phyloP scores from a whole-genome alignment of 2,329 filamentous ascomycete species.

The Beauveria sp. region DNA sequence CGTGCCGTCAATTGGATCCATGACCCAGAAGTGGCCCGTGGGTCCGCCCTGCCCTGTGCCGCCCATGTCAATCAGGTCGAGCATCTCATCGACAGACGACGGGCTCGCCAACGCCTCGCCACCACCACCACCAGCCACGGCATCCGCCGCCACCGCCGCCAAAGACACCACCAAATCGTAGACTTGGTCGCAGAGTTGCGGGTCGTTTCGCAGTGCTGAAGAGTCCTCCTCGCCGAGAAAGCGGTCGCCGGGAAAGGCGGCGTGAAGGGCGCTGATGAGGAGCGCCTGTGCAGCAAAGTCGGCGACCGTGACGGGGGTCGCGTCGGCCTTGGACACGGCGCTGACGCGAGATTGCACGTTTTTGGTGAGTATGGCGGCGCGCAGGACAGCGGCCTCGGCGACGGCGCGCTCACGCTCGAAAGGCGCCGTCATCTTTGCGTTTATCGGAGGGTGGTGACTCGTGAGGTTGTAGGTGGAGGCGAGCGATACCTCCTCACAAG shows the following conservation, averaged over 20 bases:
- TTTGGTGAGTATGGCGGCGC: slow-evolving; percentile 51
- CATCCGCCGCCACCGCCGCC: slow-evolving; percentile 4
- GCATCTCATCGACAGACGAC: slow-evolving; percentile 43
- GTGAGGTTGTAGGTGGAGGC: neutral
- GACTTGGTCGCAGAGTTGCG: slow-evolving; percentile 40
- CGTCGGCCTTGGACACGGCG: slow-evolving; percentile 48
- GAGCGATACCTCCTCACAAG: neutral
- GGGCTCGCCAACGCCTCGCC: slow-evolving; percentile 28
- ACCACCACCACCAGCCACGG: neutral
- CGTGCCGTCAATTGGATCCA: slow-evolving; percentile 60
- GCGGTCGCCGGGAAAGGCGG: slow-evolving; percentile 44
- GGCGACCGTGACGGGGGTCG: slow-evolving; percentile 53
- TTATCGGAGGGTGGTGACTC: neutral
- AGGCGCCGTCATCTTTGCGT: slow-evolving; percentile 15
- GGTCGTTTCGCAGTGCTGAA: slow-evolving; percentile 40
- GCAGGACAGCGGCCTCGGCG: slow-evolving; percentile 41
- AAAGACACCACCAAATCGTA: slow-evolving; percentile 42
- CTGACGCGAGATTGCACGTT: slow-evolving; percentile 32
- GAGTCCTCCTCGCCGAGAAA: slow-evolving; percentile 57
- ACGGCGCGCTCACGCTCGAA: slow-evolving; percentile 24
- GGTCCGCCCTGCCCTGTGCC: slow-evolving; percentile 30
- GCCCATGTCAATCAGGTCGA: slow-evolving; percentile 54
- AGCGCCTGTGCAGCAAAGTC: slow-evolving; percentile 58
- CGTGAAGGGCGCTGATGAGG: slow-evolving; percentile 48
- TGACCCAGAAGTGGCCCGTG: slow-evolving; percentile 46